These are phyloP conservation scores for Pythium periplocum DNA, from an alignment of 352 stramenopile species.

Conservation along the genomic window DNA sequence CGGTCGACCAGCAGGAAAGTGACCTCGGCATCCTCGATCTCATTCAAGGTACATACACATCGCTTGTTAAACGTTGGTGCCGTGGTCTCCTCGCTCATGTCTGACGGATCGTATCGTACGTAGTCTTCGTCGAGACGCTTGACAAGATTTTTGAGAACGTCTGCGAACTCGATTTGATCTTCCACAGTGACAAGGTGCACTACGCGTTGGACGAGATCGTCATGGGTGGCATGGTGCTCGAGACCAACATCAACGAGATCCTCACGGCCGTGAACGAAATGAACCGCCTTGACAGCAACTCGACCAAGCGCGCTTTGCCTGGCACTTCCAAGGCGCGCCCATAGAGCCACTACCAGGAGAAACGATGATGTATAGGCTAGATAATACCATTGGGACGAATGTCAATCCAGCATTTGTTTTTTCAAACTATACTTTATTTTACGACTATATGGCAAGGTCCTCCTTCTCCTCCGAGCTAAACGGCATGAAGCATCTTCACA, in stretches of 20 bases:
- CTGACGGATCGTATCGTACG: too few relatives aligned
- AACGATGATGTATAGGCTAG: conserved; percentile 5
- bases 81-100: too few relatives aligned
- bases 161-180: conserved; percentile 99
- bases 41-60: conserved; percentile 88
- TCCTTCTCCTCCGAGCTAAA: too few relatives aligned
- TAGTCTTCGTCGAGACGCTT: conserved; percentile 93
- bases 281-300: conserved; percentile 89
- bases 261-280: conserved; percentile 97
- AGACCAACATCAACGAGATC: conserved; percentile 99
- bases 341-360: conserved; percentile 1
- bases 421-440: too few relatives aligned
- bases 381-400: too few relatives aligned
- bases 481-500: too few relatives aligned
- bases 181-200: conserved; percentile 97
- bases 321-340: conserved; percentile 64
- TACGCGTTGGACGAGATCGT: conserved; percentile 99
- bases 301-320: conserved; percentile 70
- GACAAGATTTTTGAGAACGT: conserved; percentile 99
- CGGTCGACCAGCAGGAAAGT: conserved; percentile 97
- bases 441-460: too few relatives aligned
- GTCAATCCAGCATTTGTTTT: too few relatives aligned
- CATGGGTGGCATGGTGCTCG: conserved; percentile 99
- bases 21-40: conserved; percentile 99
- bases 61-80: too few relatives aligned